A percentile compares a stretch with the other conserved stretches of the same genome.
Conservation (phyloP, 164 flowering plant genomes). For the Berberis vulgaris region DNA sequence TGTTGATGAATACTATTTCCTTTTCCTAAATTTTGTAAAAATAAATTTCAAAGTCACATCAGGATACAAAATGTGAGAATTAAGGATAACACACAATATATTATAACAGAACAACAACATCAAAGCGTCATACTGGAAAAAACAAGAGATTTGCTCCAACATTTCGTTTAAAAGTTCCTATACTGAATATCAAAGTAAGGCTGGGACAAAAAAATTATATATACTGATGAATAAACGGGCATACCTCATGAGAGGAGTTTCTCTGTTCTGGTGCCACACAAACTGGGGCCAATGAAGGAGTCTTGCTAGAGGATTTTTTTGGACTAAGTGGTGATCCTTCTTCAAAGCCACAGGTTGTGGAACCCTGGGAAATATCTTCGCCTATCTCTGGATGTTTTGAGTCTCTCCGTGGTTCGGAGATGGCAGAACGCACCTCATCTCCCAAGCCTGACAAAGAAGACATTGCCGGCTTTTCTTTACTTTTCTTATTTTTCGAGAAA, state of each 20-base stretch:
- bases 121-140: neutral
- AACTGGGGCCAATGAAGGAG: constrained; percentile 16
- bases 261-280: constrained; percentile 17
- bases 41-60: too few relatives aligned
- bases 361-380: constrained; percentile 20
- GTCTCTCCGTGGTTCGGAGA: constrained; percentile 17
- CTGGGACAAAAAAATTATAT: neutral
- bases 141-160: neutral
- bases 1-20: too few relatives aligned
- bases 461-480: constrained; percentile 39
- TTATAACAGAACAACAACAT: neutral
- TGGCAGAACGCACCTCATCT: constrained; percentile 15
- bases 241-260: constrained; percentile 33
- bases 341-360: constrained; percentile 13
- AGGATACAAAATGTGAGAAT: neutral
- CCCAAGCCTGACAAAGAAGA: constrained; percentile 14
- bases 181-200: neutral
- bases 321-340: constrained; percentile 16
- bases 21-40: too few relatives aligned
- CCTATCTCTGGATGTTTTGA: constrained; percentile 9
- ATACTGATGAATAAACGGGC: neutral
- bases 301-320: constrained; percentile 13
- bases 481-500: constrained; percentile 70
- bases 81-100: neutral
- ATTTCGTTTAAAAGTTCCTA: neutral